A percentile compares a stretch with the other conserved stretches of the same genome.
Evolutionary conservation across 768 basidiomycete genomes (phyloP).

Genomic region (Steccherinum ochraceum): DNA sequence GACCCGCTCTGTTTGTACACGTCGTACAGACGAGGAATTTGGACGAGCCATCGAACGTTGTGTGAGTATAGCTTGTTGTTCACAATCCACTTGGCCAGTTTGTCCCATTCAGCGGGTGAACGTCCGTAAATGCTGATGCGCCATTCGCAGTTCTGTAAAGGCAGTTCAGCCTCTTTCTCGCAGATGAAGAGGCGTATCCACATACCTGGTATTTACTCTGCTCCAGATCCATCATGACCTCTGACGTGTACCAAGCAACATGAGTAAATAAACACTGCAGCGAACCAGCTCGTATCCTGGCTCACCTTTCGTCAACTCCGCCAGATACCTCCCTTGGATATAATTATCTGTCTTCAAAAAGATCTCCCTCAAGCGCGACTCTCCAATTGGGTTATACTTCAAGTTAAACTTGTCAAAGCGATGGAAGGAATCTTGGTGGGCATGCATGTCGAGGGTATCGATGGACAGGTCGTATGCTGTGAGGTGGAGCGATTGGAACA

Average conservation of each 20-base stretch:
- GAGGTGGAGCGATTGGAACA: slow-evolving; percentile 93
- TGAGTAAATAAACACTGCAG: neutral
- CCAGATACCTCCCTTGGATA: slow-evolving; percentile 87
- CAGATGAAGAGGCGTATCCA: neutral
- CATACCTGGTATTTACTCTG: slow-evolving; percentile 96
- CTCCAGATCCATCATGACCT: slow-evolving; percentile 96
- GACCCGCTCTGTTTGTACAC: slow-evolving; percentile 88
- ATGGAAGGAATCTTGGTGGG: slow-evolving; percentile 96
- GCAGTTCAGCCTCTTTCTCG: too few relatives aligned
- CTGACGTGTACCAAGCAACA: slow-evolving; percentile 32
- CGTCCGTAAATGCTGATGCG: slow-evolving; percentile 94
- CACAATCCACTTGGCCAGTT: slow-evolving; percentile 95
- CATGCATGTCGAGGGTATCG: slow-evolving; percentile 99
- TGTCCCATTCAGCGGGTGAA: slow-evolving; percentile 87
- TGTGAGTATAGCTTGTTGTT: slow-evolving; percentile 91
- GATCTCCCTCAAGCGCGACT: slow-evolving; percentile 90
- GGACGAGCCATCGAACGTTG: slow-evolving; percentile 97
- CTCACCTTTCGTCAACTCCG: slow-evolving; percentile 86
- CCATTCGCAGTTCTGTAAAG: slow-evolving; percentile 88
- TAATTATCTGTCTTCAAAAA: slow-evolving; percentile 98
- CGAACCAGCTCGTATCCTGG: neutral
- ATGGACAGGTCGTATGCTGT: slow-evolving; percentile 98
- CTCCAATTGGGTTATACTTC: slow-evolving; percentile 96
- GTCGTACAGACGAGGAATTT: slow-evolving; percentile 90
- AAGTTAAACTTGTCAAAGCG: slow-evolving; percentile 98